Base-by-base conservation (phyloP, 768 basidiomycete species). In the Rhodotorula kratochvilovae region DNA sequence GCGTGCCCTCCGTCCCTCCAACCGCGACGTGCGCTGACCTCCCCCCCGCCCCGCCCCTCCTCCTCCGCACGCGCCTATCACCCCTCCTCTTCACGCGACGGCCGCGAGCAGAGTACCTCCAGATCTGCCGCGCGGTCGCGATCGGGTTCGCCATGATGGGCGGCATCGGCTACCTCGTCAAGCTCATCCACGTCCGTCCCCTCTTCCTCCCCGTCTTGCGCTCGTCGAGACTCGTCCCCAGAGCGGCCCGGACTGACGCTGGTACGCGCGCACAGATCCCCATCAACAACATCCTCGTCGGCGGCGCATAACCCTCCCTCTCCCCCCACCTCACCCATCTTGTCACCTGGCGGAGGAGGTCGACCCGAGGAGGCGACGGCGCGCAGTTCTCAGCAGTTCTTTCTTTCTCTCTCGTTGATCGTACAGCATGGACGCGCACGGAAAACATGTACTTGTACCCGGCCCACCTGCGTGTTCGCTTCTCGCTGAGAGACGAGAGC, bases 81-180 rank as follows among this genome's bases (percentile, higher is more conserved):
- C 36, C 19, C 39, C 4, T 27, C 17, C 36, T 0, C 17, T n/a
- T 31, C 6, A 2, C 45, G 23, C 31, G n/a, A n/a, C n/a, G n/a
- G n/a, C n/a, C 54, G 2, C n/a, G 16, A 13, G 11, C 60, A 99
- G 96, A 99, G 81, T 99, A 94, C 82, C 76, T 87, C 53, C 92
- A 95, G 80, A 94, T 99, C 75, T 98, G 89, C 83, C 89, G 88
- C 80, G 96, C 96, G 45, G 92, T 99, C 65, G 93, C 93, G 4
- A 88, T 98, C 71, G 96, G 96, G 23, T 99, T 99, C 79, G 92
- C 89, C 61, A 91, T 99, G 76, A 98, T 98, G 94, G 96, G 96
- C 25, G 95, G 97, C 85, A 93, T 99, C 80, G 96, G 96, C 25
- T 99, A 95, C 84, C 89, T 77, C 63, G 74, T 76, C 70, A 77